Conservation (phyloP, 495 filamentous ascomycete species). For the Trypethelium eluteriae region DNA sequence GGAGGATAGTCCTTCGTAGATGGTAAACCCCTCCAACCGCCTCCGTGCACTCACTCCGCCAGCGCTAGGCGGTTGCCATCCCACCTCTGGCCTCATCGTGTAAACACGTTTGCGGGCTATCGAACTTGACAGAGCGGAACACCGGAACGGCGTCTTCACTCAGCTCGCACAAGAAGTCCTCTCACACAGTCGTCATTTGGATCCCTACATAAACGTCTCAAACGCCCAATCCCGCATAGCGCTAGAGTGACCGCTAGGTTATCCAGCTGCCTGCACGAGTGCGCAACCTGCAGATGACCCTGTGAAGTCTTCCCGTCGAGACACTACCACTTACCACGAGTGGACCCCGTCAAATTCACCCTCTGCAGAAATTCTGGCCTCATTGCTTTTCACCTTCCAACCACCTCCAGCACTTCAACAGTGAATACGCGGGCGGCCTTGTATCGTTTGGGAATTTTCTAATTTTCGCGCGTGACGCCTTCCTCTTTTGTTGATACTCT, state of each 20-base stretch:
- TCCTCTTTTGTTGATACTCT: background rate
- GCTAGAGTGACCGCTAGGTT: background rate
- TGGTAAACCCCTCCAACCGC: too few relatives aligned
- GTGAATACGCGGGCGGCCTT: background rate
- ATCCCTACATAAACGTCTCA: background rate
- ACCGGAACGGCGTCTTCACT: background rate
- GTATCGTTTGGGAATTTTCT: background rate
- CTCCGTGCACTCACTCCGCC: background rate
- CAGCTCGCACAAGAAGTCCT: background rate
- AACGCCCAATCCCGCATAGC: background rate
- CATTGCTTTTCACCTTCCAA: background rate
- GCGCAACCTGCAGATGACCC: slow-evolving; percentile 7
- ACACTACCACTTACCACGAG: background rate
- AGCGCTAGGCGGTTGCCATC: slow-evolving; percentile 1
- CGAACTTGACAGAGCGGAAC: background rate
- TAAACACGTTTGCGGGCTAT: background rate
- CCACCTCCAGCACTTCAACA: background rate
- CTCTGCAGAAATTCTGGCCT: background rate
- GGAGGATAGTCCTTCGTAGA: too few relatives aligned
- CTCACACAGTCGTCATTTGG: background rate
- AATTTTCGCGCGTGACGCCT: background rate
- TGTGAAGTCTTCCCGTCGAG: background rate
- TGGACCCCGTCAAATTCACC: slow-evolving; percentile 7
- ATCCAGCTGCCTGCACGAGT: slow-evolving; percentile 2
- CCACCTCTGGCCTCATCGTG: background rate